Percentiles rank a stretch among this genome's conserved stretches.
Conservation (phyloP, 1,139 yeast species). For the Geotrichum australiense region DNA sequence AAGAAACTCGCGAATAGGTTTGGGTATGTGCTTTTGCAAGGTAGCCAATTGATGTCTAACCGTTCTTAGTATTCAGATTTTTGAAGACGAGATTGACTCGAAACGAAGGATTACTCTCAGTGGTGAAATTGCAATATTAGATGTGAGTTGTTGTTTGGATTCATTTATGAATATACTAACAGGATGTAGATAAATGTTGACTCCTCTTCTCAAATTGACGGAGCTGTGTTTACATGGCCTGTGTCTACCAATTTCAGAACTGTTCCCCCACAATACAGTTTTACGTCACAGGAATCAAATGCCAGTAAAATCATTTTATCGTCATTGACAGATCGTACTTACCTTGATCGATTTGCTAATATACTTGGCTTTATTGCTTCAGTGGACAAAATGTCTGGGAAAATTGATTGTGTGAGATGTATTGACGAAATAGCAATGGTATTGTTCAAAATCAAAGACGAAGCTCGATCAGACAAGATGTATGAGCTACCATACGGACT, state of each 20-base stretch:
- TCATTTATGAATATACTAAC: background rate
- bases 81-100: slow-evolving; percentile 28
- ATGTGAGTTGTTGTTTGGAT: slow-evolving; percentile 22
- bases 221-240: slow-evolving; percentile 30
- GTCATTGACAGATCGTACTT: slow-evolving; percentile 26
- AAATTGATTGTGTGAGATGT: slow-evolving; percentile 32
- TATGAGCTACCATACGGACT: slow-evolving; percentile 26
- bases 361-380: slow-evolving; percentile 30
- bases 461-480: slow-evolving; percentile 1
- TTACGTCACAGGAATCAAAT: slow-evolving; percentile 27
- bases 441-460: slow-evolving; percentile 23
- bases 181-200: slow-evolving; percentile 21
- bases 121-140: slow-evolving; percentile 34
- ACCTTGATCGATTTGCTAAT: slow-evolving; percentile 29
- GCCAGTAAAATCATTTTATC: slow-evolving; percentile 26
- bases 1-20: slow-evolving; percentile 27
- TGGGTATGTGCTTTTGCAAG: slow-evolving; percentile 17
- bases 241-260: slow-evolving; percentile 18
- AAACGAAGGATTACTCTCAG: slow-evolving; percentile 33
- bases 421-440: slow-evolving; percentile 32
- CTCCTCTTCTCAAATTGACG: slow-evolving; percentile 16
- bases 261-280: slow-evolving; percentile 20
- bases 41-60: background rate
- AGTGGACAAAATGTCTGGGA: slow-evolving; percentile 30
- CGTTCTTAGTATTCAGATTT: slow-evolving; percentile 29